Percentiles rank a stretch among this genome's conserved stretches.
Conservation (phyloP, 345 rosid genomes). For the Draba incana region DNA sequence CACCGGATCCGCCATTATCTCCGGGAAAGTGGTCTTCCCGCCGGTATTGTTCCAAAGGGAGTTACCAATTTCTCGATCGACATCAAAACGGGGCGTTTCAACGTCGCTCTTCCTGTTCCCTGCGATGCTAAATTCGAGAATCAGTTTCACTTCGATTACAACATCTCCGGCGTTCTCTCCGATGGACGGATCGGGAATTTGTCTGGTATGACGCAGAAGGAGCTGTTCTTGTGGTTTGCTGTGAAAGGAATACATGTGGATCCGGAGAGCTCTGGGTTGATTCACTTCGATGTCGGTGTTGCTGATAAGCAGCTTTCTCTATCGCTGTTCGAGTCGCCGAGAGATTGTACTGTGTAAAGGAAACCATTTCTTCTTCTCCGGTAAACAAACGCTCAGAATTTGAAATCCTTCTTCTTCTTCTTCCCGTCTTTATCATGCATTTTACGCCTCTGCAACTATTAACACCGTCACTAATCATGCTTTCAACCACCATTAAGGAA, state of each 20-base stretch:
- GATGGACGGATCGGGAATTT: constrained; percentile 66
- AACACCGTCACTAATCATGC: background rate
- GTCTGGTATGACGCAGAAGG: constrained; percentile 79
- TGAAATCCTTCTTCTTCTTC: background rate
- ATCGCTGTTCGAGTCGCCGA: constrained; percentile 79
- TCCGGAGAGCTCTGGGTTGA: constrained; percentile 70
- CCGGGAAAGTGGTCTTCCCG: constrained; percentile 62
- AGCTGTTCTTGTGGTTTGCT: constrained; percentile 82
- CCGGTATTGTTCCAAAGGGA: constrained; percentile 77
- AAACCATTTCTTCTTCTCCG: no score
- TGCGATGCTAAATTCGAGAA: constrained; percentile 83
- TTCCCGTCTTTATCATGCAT: no score
- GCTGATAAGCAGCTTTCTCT: constrained; percentile 79
- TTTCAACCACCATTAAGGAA: no score
- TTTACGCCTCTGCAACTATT: background rate
- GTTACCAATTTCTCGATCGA: constrained; percentile 61
- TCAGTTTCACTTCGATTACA: constrained; percentile 78
- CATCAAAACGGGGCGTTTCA: constrained; percentile 56
- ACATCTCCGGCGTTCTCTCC: constrained; percentile 63
- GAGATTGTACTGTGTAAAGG: constrained; percentile 55
- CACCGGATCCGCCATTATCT: constrained; percentile 46
- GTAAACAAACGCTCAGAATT: constrained; percentile 22
- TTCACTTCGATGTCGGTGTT: constrained; percentile 83
- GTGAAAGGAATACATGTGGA: constrained; percentile 78
- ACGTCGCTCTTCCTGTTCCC: constrained; percentile 58